Base-by-base conservation (phyloP, 495 filamentous ascomycete species). In the Astrocystis sublimbata region DNA sequence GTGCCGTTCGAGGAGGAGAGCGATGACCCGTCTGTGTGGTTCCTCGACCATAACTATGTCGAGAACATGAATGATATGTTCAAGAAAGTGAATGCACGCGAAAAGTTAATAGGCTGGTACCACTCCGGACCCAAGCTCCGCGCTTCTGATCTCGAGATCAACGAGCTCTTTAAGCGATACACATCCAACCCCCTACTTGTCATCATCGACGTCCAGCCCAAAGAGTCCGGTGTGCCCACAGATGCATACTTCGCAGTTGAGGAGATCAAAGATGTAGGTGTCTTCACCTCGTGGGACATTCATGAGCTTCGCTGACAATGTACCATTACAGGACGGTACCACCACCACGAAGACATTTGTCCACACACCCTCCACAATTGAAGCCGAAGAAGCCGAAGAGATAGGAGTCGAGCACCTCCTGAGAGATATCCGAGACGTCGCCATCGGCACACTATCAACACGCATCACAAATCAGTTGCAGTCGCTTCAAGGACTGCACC, bases 41-140 rank as follows among this genome's bases (percentile, higher is more conserved):
- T 98, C 75, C 81, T 98, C 56, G 94, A 98, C 68, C 94, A 98
- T 85, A 98, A 98, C 83, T 98, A 97, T 71, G 90, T 98, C 75
- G 96, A 98, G 78, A 91, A 89, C 65, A 98, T 98, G 94, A 94
- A 93, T 83, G 94, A 98, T 78, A 98, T 98, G 94, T 98, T 98
- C 83, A 98, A 98, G 85, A 98, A 98, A 79, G 92, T 98, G 81
- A 98, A 98, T 82, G 94, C 94, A 60, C 83, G 92, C 57, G 94
- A 98, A 80, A 98, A 98, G 87, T 84, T 98, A 72, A 93, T 98
- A 81, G 94, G 94, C 76, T 98, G 94, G 94, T 98, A 98, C 78
- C 94, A 98, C 76, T 96, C 96, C 8, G 94, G 94, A 51, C 94
- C 94, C 23, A 98, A 98, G 81, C 82, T 98, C 68, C 88, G 94